Evolutionary conservation across 306 rosid genomes (phyloP), one percentile per base, ranked within the genome.

Genomic region (Dryas octopetala): DNA sequence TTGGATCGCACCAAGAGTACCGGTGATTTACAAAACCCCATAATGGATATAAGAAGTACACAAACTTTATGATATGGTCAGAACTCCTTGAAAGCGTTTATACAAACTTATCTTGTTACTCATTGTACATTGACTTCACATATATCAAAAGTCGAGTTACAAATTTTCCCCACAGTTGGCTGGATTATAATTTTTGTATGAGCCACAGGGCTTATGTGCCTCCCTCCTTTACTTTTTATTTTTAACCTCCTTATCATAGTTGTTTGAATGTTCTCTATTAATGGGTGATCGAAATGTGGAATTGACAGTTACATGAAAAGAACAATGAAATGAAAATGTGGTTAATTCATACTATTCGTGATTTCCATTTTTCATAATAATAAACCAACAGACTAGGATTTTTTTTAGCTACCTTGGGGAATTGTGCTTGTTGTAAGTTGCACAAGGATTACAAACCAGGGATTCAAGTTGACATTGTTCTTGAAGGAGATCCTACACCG

Each of bases 41-140:
- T 17, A 49, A n/a, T 28, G 50, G 82, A 74, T 62, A 43, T 54
- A 40, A 67, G 66, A 69, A 49, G 74, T 40, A 47, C 74, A 81
- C 75, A 52, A 57, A 77, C 74, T 51, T 57, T 48, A 9, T 75
- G 76, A 76, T 58, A 46, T 57, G 83, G 81, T 84, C 81, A 78
- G 70, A 74, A 70, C 40, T 77, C 72, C 63, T 71, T 58, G 74
- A 63, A 14, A 73, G 74, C 32, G 50, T 54, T 40, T 59, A 53
- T 72, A 71, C 43, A 28, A 50, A 28, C 32, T 6, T 74, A 47
- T 66, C 77, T 69, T 57, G 40, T 53, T 78, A 80, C 78, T 53
- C 75, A 73, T 73, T 72, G 83, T 78, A 79, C 78, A 72, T 73
- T 86, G 57, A 55, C 61, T 65, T 82, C 82, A 76, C 74, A 52